phyloP scores from a whole-genome alignment of 371 early-diverging fungal species.

The Mycotypha africana region DNA sequence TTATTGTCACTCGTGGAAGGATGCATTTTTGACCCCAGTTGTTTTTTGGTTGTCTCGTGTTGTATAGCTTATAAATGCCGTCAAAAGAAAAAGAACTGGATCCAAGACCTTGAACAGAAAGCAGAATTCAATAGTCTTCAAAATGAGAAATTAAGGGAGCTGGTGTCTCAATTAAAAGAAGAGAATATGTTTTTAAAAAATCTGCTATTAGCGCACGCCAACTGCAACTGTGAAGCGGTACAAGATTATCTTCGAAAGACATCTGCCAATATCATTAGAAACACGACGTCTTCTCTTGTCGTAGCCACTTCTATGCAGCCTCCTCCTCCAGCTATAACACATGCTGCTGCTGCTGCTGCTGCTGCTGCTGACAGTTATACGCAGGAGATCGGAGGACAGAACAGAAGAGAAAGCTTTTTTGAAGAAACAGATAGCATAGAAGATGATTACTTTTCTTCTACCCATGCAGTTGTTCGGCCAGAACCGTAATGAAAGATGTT shows the following conservation, averaged over 20 bases:
- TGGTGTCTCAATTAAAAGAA: conserved; percentile 58
- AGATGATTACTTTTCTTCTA: too few relatives aligned
- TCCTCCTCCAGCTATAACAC: too few relatives aligned
- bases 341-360: too few relatives aligned
- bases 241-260: not conserved
- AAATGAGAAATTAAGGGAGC: conserved; percentile 59
- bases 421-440: too few relatives aligned
- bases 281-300: not conserved
- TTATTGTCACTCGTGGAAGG: not conserved
- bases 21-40: not conserved
- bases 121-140: conserved; percentile 46
- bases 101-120: conserved; percentile 60
- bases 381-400: too few relatives aligned
- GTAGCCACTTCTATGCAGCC: too few relatives aligned
- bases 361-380: too few relatives aligned
- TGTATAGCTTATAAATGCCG: conserved; percentile 74
- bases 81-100: conserved; percentile 74
- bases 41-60: not conserved
- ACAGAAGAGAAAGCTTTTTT: too few relatives aligned
- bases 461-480: too few relatives aligned
- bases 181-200: conserved; percentile 61
- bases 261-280: not conserved
- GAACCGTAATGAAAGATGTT: too few relatives aligned
- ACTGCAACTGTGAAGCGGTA: conserved; percentile 42
- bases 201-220: conserved; percentile 59